Evolutionary conservation across 2,329 filamentous ascomycete genomes (phyloP).

Genomic region (Ilyonectria destructans): DNA sequence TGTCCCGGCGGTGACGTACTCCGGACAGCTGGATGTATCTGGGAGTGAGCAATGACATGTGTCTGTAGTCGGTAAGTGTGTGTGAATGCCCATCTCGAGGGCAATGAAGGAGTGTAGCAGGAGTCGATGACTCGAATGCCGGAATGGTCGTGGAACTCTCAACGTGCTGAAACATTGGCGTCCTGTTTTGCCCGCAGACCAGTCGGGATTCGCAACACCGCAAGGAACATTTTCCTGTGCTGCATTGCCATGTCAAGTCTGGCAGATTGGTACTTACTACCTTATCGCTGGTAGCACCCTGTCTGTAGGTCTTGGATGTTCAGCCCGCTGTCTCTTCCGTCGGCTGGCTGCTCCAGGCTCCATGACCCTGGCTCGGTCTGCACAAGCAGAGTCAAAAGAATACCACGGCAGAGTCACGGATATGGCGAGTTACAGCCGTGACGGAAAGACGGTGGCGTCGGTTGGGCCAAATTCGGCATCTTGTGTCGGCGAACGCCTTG

Average conservation of each 20-base stretch:
- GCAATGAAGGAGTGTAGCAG: too few relatives aligned
- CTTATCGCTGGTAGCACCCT: background rate
- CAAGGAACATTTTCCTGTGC: slow-evolving; percentile 4
- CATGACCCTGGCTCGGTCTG: slow-evolving; percentile 1
- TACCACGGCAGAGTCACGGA: slow-evolving; percentile 4
- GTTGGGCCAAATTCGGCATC: background rate
- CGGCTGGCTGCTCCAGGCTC: slow-evolving; percentile 2
- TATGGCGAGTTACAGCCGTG: background rate
- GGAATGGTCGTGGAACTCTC: background rate
- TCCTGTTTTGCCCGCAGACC: background rate
- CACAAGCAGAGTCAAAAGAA: slow-evolving; percentile 8
- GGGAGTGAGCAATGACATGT: slow-evolving; percentile 16
- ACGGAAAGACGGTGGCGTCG: background rate
- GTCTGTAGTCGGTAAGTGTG: background rate
- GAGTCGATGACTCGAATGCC: background rate
- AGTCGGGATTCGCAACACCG: background rate
- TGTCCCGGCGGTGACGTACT: slow-evolving; percentile 25
- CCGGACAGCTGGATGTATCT: slow-evolving; percentile 6
- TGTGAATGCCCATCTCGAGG: background rate
- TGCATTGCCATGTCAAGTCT: slow-evolving; percentile 16
- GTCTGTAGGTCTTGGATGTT: slow-evolving; percentile 8
- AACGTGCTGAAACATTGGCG: background rate
- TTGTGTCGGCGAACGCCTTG: background rate
- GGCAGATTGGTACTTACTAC: slow-evolving; percentile 3
- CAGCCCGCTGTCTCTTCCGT: slow-evolving; percentile 3